Conservation (phyloP, 768 basidiomycete genomes). For the Boletus sensibilis region DNA sequence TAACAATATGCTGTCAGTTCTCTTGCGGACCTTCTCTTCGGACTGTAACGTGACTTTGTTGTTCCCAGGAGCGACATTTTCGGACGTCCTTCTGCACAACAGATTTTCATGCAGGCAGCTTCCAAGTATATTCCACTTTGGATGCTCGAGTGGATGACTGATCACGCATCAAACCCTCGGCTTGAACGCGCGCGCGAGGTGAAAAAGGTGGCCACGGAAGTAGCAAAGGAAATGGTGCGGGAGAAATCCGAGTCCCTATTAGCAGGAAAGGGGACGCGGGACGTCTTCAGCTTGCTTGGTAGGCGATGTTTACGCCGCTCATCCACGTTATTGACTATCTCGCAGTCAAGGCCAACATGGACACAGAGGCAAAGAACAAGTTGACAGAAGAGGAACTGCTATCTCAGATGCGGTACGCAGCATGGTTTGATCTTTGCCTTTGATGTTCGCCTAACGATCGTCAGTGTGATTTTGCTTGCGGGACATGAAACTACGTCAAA, state of each 20-base stretch:
- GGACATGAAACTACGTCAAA: conserved; percentile 65
- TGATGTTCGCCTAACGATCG: not conserved
- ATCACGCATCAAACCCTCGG: conserved; percentile 25
- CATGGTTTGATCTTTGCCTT: not conserved
- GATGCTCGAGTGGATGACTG: conserved; percentile 35
- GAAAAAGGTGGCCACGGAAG: not conserved
- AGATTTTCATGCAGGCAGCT: conserved; percentile 16
- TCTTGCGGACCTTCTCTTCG: conserved; percentile 1
- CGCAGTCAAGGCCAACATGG: conserved; percentile 32
- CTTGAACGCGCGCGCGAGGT: conserved; percentile 17
- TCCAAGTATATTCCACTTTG: conserved; percentile 15
- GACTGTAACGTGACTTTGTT: conserved; percentile 6
- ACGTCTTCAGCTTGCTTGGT: conserved; percentile 40
- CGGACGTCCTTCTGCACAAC: conserved; percentile 14
- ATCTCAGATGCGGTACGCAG: conserved; percentile 22
- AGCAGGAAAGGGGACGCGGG: conserved; percentile 14
- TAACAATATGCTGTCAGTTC: conserved; percentile 13
- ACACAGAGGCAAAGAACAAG: conserved; percentile 23
- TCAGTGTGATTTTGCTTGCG: conserved; percentile 46
- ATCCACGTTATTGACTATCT: not conserved
- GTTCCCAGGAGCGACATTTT: conserved; percentile 21
- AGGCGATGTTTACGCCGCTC: not conserved
- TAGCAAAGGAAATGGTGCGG: conserved; percentile 18
- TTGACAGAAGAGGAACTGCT: conserved; percentile 19
- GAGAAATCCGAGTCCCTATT: conserved; percentile 17